A percentile compares a stretch with the other conserved stretches of the same genome.
Conservation (phyloP, 2,329 filamentous ascomycete genomes). For the Moelleriella libera region DNA sequence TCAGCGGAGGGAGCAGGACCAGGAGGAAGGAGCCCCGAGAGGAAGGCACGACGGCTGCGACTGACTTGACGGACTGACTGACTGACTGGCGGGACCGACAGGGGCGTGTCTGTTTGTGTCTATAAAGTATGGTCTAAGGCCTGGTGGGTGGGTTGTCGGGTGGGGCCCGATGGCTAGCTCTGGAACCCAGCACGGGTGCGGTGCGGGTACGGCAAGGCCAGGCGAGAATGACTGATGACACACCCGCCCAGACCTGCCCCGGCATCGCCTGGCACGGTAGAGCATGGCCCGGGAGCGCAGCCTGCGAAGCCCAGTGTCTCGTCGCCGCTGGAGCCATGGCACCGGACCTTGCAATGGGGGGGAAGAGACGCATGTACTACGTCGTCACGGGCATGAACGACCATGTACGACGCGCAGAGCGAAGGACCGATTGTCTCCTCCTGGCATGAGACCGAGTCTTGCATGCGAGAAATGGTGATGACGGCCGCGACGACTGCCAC, state of each 20-base stretch:
- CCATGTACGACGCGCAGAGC: not conserved
- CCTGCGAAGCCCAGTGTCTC: not conserved
- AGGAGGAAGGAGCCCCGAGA: too few relatives aligned
- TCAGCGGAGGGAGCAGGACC: too few relatives aligned
- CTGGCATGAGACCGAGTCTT: too few relatives aligned
- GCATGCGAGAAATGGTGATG: too few relatives aligned
- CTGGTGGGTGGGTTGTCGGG: not conserved
- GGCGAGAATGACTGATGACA: not conserved
- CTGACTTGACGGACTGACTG: too few relatives aligned
- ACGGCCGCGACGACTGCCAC: not conserved
- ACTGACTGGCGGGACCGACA: not conserved
- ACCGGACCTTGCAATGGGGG: not conserved
- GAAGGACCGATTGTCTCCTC: not conserved
- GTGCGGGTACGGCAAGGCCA: constrained; percentile 4
- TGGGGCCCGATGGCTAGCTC: not conserved
- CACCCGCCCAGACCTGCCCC: too few relatives aligned
- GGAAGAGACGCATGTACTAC: not conserved
- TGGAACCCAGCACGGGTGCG: constrained; percentile 2
- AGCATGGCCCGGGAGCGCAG: not conserved
- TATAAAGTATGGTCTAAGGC: not conserved
- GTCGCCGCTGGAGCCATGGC: not conserved
- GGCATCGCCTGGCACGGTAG: too few relatives aligned
- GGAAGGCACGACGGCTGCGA: too few relatives aligned
- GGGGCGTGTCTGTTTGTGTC: not conserved
- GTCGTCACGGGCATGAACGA: not conserved